phyloP scores from a whole-genome alignment of 169 alveolate species.

The Amoebophrya sp. region DNA sequence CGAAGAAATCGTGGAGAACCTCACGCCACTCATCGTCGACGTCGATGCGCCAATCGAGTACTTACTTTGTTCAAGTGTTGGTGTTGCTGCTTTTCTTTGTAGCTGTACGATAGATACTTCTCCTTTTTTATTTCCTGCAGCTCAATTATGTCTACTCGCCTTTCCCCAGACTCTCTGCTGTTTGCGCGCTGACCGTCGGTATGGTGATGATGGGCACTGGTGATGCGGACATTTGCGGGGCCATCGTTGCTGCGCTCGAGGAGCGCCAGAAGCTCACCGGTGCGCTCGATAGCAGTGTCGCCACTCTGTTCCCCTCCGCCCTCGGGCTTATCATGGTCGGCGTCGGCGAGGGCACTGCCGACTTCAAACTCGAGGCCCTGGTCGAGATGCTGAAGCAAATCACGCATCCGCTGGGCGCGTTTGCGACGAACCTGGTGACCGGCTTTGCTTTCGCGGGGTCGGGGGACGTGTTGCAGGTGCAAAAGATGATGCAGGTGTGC shows the following conservation, averaged over 20 bases:
- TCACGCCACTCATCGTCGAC: slow-evolving; percentile 32
- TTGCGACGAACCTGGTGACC: slow-evolving; percentile 62
- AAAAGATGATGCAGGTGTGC: slow-evolving; percentile 74
- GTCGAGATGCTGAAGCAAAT: not conserved
- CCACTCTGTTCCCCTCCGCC: not conserved
- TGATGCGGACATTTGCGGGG: slow-evolving; percentile 60
- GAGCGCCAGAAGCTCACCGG: slow-evolving; percentile 45
- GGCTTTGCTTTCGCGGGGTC: slow-evolving; percentile 95
- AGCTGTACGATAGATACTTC: no score
- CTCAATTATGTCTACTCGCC: not conserved
- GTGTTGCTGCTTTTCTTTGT: not conserved
- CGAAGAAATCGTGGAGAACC: slow-evolving; percentile 55
- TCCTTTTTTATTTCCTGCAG: not conserved
- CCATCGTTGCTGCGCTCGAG: slow-evolving; percentile 46
- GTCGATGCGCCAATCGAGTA: not conserved
- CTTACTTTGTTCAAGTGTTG: no score
- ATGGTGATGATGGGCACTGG: slow-evolving; percentile 62
- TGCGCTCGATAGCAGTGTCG: not conserved
- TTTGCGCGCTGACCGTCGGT: slow-evolving; percentile 62
- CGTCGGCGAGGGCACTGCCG: not conserved
- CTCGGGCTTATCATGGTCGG: not conserved
- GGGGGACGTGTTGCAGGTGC: slow-evolving; percentile 92
- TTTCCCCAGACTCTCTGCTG: slow-evolving; percentile 51
- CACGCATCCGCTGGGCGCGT: slow-evolving; percentile 42
- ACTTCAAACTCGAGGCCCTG: not conserved